Conservation (phyloP, 176 grass and related monocot genomes). For the Stipa capillata region DNA sequence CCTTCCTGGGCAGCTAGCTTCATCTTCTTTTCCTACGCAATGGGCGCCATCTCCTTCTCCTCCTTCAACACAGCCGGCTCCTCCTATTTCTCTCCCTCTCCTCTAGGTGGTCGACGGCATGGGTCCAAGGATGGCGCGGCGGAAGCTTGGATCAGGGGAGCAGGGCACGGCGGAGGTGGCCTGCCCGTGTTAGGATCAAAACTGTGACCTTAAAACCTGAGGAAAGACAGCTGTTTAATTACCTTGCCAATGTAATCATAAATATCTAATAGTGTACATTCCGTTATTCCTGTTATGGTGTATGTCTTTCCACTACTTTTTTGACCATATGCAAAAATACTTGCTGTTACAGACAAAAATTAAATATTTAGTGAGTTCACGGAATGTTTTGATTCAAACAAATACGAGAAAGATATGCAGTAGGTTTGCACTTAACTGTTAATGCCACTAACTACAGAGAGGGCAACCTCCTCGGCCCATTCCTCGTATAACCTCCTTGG, state of each 20-base stretch:
- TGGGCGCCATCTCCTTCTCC: too few relatives aligned
- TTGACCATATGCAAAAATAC: conserved; percentile 99
- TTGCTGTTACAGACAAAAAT: conserved; percentile 39
- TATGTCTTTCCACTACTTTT: conserved; percentile 99
- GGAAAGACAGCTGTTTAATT: not conserved
- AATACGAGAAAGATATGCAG: not conserved
- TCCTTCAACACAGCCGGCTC: too few relatives aligned
- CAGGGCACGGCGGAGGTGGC: too few relatives aligned
- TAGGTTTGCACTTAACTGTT: conserved; percentile 64
- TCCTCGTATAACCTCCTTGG: too few relatives aligned
- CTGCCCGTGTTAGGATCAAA: not conserved
- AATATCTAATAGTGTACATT: conserved; percentile 80
- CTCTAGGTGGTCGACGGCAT: too few relatives aligned
- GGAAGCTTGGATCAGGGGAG: too few relatives aligned
- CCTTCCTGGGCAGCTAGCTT: too few relatives aligned
- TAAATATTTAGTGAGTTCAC: not conserved
- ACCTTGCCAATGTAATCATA: conserved; percentile 93
- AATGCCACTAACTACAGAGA: conserved; percentile 93
- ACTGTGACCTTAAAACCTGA: not conserved
- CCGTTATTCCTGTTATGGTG: conserved; percentile 93
- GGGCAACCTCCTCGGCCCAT: conserved; percentile 72
- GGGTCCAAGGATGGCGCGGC: too few relatives aligned
- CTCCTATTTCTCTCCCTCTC: too few relatives aligned
- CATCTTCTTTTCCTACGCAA: too few relatives aligned
- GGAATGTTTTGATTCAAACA: not conserved